Evolutionary conservation across 139 green algal species (phyloP), one percentile per base, ranked within the genome.

Genomic region (Raphidocelis subcapitata): DNA sequence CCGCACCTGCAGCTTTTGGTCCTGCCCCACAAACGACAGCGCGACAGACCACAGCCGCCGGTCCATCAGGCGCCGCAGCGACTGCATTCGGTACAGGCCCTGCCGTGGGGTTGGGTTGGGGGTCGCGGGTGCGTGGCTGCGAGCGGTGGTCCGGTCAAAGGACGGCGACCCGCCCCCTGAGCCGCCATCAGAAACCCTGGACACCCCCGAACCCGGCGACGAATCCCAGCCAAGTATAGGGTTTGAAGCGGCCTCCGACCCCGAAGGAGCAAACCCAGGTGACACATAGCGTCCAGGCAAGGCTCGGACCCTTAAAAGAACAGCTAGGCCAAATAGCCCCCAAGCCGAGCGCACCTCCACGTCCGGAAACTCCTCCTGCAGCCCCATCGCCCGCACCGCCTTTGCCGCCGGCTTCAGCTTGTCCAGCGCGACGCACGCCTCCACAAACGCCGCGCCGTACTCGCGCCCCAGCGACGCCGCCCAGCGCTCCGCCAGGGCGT

Each of bases 21-120:
- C 87, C 1, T 56, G 69, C 21, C 86, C 84, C 51, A 74, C 84
- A 76, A 86, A 85, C 54, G 59, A 61, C 2, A 82, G 69, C 0
- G 84, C 83, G 67, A 91, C 84, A 2, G 49, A 67, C 88, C 88
- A 93, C 72, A 89, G 75, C 21, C 81, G 75, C 62, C 79, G 78
- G 24, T 31, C 69, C 21, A 80, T 52, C 69, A 93, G 76, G 44
- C 75, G 74, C 0, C 62, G 72, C n/a, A 93, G 31, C 24, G 76
- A 81, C 56, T 76, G 73, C 31, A 75, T 62, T 18, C 82, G 77
- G 79, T 93, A 89, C 59, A 69, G 15, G 5, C 51, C 23, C 41
- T 49, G 41, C 8, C 41, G 41, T 8, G 12, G 41, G 41, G 8
- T 20, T 8, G 41, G 41, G 41, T 49, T 12, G 41, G 41, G 41